A percentile compares a stretch with the other conserved stretches of the same genome.
These are phyloP conservation scores for Capsicum rhomboideum DNA, from an alignment of 257 asterid species.

Conservation along the genomic window DNA sequence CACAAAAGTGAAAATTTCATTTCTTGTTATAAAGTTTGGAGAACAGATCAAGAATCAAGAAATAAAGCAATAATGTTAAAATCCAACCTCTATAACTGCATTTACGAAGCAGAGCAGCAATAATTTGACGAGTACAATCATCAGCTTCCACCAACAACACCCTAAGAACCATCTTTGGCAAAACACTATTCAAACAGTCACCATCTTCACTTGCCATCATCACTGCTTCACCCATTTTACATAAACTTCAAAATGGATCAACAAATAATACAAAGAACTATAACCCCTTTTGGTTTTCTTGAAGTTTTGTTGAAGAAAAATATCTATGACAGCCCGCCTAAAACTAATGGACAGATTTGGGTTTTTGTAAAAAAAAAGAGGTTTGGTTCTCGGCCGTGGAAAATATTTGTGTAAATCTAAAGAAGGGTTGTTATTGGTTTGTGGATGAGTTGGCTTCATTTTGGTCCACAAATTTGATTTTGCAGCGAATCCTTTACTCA, in stretches of 20 bases:
- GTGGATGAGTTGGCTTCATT: background rate
- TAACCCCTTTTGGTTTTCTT: background rate
- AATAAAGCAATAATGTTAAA: background rate
- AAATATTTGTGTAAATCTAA: constrained; percentile 3
- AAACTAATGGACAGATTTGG: background rate
- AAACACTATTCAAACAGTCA: constrained; percentile 61
- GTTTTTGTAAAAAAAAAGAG: background rate
- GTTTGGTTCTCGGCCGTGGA: background rate
- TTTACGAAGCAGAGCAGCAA: constrained; percentile 88
- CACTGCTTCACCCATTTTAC: constrained; percentile 53
- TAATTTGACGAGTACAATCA: constrained; percentile 90
- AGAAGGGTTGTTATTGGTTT: background rate
- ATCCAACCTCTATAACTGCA: constrained; percentile 68
- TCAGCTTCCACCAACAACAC: constrained; percentile 90
- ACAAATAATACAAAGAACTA: background rate
- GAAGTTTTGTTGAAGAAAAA: background rate
- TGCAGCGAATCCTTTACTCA: background rate
- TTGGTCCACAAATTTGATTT: constrained; percentile 3
- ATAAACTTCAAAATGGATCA: background rate
- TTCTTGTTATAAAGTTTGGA: too few species aligned
- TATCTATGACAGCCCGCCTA: background rate
- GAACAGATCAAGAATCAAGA: background rate
- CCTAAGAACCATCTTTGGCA: constrained; percentile 65
- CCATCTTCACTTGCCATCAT: constrained; percentile 25
- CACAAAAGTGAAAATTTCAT: too few species aligned